phyloP scores from a whole-genome alignment of 2,329 filamentous ascomycete species.

The Dichotomopilus funicola region DNA sequence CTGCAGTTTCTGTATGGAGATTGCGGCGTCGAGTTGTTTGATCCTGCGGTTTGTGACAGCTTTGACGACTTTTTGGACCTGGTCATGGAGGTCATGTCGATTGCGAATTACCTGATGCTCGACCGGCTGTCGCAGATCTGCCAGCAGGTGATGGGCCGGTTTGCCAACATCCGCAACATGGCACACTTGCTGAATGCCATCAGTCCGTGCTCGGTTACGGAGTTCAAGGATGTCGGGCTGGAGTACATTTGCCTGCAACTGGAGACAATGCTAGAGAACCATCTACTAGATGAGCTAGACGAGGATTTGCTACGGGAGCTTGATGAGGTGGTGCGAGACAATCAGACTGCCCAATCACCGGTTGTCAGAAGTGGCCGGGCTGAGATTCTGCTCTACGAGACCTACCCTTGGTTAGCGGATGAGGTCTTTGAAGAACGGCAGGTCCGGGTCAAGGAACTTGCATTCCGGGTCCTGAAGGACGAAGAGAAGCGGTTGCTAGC shows the following conservation, averaged over 20 bases:
- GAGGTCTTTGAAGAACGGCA: constrained; percentile 64
- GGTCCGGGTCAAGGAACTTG: constrained; percentile 68
- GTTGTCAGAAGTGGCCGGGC: constrained; percentile 70
- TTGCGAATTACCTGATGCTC: constrained; percentile 92
- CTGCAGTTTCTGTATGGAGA: constrained; percentile 80
- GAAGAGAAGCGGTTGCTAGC: constrained; percentile 57
- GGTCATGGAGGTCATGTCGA: constrained; percentile 83
- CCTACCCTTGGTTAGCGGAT: constrained; percentile 54
- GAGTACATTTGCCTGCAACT: constrained; percentile 90
- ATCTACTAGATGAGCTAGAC: constrained; percentile 78
- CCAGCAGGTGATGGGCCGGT: constrained; percentile 74
- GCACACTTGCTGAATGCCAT: constrained; percentile 80
- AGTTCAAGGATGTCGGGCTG: constrained; percentile 81
- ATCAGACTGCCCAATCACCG: constrained; percentile 72
- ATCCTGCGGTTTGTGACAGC: constrained; percentile 62
- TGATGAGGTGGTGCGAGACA: constrained; percentile 70
- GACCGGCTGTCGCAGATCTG: constrained; percentile 85
- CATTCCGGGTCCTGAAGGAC: constrained; percentile 58
- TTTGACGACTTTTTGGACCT: constrained; percentile 82
- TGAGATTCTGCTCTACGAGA: constrained; percentile 59
- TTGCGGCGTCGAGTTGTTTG: constrained; percentile 71
- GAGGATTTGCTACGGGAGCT: constrained; percentile 75
- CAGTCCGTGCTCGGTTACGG: constrained; percentile 71
- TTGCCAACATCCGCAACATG: constrained; percentile 81
- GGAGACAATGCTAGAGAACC: constrained; percentile 87